phyloP scores from a whole-genome alignment of 2,329 filamentous ascomycete genomes.

The Colletotrichum tofieldiae region DNA sequence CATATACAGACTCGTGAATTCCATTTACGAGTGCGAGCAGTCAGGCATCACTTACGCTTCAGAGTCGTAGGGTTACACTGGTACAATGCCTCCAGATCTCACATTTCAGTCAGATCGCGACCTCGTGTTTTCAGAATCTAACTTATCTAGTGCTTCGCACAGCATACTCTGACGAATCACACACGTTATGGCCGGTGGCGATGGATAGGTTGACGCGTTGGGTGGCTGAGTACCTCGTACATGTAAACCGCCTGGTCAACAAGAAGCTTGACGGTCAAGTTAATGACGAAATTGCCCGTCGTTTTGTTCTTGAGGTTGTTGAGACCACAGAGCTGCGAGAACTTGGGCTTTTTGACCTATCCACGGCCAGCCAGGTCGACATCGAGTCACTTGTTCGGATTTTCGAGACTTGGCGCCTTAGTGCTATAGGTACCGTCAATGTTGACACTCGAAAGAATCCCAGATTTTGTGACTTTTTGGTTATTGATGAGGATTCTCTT shows the following conservation, averaged over 20 bases:
- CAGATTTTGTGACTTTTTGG: slow-evolving; percentile 7
- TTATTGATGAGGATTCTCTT: not conserved
- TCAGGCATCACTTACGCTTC: not conserved
- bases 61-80: not conserved
- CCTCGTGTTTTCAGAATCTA: not conserved
- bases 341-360: not conserved
- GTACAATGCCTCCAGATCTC: not conserved
- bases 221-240: not conserved
- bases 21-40: not conserved
- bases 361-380: not conserved
- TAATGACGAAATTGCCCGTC: not conserved
- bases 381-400: not conserved
- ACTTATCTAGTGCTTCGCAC: not conserved
- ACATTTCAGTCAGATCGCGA: not conserved
- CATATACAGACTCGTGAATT: not conserved
- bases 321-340: not conserved
- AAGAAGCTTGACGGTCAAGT: not conserved
- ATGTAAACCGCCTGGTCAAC: not conserved
- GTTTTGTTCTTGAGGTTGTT: slow-evolving; percentile 1
- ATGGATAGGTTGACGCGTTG: not conserved
- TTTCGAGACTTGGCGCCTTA: not conserved
- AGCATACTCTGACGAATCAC: not conserved
- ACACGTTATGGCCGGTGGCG: not conserved
- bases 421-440: not conserved
- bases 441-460: not conserved